Conservation (phyloP, 768 basidiomycete genomes). For the Auricularia heimuer region DNA sequence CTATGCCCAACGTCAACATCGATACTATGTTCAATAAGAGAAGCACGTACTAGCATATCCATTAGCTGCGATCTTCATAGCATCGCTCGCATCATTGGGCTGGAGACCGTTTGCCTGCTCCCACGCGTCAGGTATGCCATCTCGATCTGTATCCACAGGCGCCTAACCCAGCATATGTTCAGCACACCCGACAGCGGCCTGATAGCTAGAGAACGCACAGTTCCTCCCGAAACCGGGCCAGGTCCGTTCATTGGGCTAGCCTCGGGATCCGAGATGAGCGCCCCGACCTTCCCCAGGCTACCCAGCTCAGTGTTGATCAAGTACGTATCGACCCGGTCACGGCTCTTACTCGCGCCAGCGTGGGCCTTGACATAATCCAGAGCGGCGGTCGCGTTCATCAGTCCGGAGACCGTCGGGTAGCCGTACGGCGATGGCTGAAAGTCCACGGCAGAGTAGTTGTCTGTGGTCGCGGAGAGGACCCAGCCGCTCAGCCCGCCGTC, state of each 20-base stretch:
- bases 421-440: constrained; percentile 22
- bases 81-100: constrained; percentile 21
- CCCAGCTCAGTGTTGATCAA: constrained; percentile 25
- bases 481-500: constrained; percentile 14
- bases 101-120: constrained; percentile 25
- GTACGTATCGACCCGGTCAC: constrained; percentile 25
- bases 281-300: constrained; percentile 26
- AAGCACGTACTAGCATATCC: constrained; percentile 26
- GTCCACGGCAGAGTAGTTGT: constrained; percentile 23
- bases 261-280: constrained; percentile 22
- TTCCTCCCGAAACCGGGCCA: constrained; percentile 24
- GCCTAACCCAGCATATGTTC: constrained; percentile 1
- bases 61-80: constrained; percentile 23
- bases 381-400: constrained; percentile 24
- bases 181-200: not conserved
- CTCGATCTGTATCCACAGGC: constrained; percentile 22
- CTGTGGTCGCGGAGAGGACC: constrained; percentile 19
- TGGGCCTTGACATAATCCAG: constrained; percentile 20
- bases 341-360: constrained; percentile 25
- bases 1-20: constrained; percentile 12
- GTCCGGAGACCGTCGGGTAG: constrained; percentile 23
- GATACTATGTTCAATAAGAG: not conserved
- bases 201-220: constrained; percentile 6
- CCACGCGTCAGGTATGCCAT: constrained; percentile 27
- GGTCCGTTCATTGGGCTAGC: constrained; percentile 23